A percentile compares a stretch with the other conserved stretches of the same genome.
Conservation (phyloP, 2,329 filamentous ascomycete species). For the Lasiodiplodia citricola region DNA sequence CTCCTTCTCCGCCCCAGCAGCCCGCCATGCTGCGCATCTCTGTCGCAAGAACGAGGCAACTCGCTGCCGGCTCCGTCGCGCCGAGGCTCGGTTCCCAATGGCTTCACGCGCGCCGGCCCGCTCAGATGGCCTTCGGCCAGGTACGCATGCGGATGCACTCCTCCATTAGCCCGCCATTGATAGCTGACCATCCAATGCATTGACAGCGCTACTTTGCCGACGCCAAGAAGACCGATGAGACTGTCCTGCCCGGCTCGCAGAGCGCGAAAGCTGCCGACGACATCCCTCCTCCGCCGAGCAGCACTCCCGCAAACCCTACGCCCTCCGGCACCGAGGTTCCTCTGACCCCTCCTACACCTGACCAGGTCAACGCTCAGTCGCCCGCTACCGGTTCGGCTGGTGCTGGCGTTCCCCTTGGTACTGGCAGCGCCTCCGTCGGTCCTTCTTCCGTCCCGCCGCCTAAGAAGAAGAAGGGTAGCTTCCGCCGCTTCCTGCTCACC, state of each 20-base stretch:
- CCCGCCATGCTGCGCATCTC: constrained; percentile 63
- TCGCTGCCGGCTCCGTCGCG: constrained; percentile 47
- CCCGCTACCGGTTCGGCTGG: constrained; percentile 33
- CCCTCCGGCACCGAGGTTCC: constrained; percentile 55
- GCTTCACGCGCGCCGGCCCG: constrained; percentile 44
- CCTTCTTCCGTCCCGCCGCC: constrained; percentile 51
- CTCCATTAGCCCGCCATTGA: constrained; percentile 52
- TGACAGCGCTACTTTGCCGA: constrained; percentile 59
- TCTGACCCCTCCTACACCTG: constrained; percentile 51
- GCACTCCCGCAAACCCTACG: constrained; percentile 49
- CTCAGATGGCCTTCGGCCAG: constrained; percentile 24
- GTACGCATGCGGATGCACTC: constrained; percentile 34
- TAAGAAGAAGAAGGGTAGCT: constrained; percentile 68
- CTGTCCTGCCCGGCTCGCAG: constrained; percentile 39
- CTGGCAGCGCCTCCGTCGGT: constrained; percentile 49
- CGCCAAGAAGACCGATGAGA: constrained; percentile 49
- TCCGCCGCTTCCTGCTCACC: constrained; percentile 78
- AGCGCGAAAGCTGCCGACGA: constrained; percentile 28
- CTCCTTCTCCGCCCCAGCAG: constrained; percentile 37
- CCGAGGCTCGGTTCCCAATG: constrained; percentile 50
- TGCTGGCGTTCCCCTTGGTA: constrained; percentile 46
- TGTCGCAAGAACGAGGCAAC: constrained; percentile 53
- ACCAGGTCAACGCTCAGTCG: constrained; percentile 45
- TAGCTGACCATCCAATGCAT: constrained; percentile 37
- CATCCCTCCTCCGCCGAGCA: constrained; percentile 41